Evolutionary conservation across 768 basidiomycete genomes (phyloP).

Genomic region (Calocybe gangraenosa): DNA sequence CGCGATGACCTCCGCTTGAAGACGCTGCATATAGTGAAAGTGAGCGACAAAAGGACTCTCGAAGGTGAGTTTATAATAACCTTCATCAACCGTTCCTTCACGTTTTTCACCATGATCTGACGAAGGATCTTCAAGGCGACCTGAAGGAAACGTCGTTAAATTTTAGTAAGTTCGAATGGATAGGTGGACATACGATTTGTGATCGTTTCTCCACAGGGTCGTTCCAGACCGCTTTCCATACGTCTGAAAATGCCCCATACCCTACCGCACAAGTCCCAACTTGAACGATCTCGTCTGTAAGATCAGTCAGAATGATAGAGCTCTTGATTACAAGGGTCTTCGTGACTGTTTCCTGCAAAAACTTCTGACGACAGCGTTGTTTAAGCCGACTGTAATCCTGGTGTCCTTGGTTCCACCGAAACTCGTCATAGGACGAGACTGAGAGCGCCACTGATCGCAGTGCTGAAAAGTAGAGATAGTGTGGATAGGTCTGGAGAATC

Average conservation of each 20-base stretch:
- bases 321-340: conserved; percentile 53
- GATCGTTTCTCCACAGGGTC: conserved; percentile 38
- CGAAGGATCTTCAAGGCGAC: conserved; percentile 59
- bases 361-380: conserved; percentile 55
- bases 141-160: conserved; percentile 22
- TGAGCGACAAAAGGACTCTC: not conserved
- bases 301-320: conserved; percentile 42
- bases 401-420: conserved; percentile 51
- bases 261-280: conserved; percentile 44
- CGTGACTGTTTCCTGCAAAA: conserved; percentile 47
- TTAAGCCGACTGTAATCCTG: conserved; percentile 53
- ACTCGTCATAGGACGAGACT: conserved; percentile 53
- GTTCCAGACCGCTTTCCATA: conserved; percentile 57
- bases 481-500: conserved; percentile 50
- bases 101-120: conserved; percentile 44
- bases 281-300: conserved; percentile 51
- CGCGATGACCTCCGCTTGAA: conserved; percentile 51
- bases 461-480: conserved; percentile 47
- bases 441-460: conserved; percentile 49
- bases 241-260: conserved; percentile 56
- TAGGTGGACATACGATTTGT: conserved; percentile 25
- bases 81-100: conserved; percentile 49
- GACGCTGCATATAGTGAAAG: conserved; percentile 31
- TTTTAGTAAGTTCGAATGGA: not conserved
- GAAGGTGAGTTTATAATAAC: conserved; percentile 20